Base-by-base conservation (phyloP, 148 eudicot species). In the Silene latifolia region DNA sequence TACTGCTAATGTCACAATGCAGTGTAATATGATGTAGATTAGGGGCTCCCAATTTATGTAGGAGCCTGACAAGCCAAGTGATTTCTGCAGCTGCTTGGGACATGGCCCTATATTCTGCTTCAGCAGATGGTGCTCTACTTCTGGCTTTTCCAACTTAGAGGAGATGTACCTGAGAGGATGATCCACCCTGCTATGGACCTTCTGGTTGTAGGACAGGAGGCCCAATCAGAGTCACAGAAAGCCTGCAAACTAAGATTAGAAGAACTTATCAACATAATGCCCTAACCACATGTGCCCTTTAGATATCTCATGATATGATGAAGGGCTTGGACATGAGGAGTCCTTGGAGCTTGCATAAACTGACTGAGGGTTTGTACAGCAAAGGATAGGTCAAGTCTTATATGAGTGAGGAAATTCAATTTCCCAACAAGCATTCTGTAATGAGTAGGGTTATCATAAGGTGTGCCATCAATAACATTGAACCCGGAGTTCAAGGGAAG, bases 211-310 rank as follows among this genome's bases (percentile, higher is more conserved):
- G 24, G 23, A 19, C 71, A 67, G 4, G 71, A 35, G 12, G 53
- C 71, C 71, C 71, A 67, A 8, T 67, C 21, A 15, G 53, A 67
- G 14, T 67, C 71, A 17, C 23, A 67, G 17, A 11, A 67, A 2
- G 71, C 51, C 4, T 67, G 23, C 0, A 67, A 8, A 0, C 7
- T 32, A 1, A 67, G 11, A 0, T 17, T 8, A 15, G 42, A 21
- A 4, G 48, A 18, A 10, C 51, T 48, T 35, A 15, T 23, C 9
- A 67, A 13, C 18, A 67, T 20, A 1, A 67, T 67, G 0, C 70
- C 70, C 9, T 67, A 48, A 0, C 70, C 70, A 39, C 11, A 4
- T 3, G 51, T 42, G 23, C 8, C 23, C 1, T n/a, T 10, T 2
- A 67, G 0, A 18, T 67, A 67, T 5, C 51, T 0, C 0, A 67